Base-by-base conservation (phyloP, 2,329 filamentous ascomycete genomes). In the Xylariaceae sp. region DNA sequence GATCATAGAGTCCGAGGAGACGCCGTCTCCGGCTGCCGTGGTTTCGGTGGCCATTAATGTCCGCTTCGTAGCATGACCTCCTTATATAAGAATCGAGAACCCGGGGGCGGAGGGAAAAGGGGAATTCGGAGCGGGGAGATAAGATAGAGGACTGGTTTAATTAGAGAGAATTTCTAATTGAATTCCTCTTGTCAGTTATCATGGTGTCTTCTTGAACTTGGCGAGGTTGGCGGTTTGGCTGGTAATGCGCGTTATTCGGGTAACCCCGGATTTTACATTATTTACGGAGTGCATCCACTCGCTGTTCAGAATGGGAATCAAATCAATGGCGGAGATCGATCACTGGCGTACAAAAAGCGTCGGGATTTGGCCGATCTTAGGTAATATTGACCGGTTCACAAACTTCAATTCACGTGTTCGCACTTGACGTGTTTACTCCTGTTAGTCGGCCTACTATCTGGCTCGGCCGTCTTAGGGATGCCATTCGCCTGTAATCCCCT, bases 1-100 rank as follows among this genome's bases (percentile, higher is more conserved):
- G 45, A 67, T 65, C 10, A 46, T 49, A 21, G 61, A 61, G 50
- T 67, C 65, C 9, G 57, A 47, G 18, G 42, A 30, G 7, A 39
- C 18, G 16, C 29, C 22, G 21, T 39, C 37, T 2, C 26, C 36
- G 6, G 41, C 43, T 41, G 50, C 47, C 42, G 51, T 36, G 30
- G 26, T 37, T 12, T 44, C 40, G 10, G 34, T 16, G 37, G 54
- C 19, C 10, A 44, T 51, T 41, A 12, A 10, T 34, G 13, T 34
- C 9, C 13, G 6, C 32, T 34, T 34, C 13, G 6, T 13, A 10
- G 32, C 32, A 34, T 5, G 10, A 30, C 7, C 12, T 16, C 12
- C 19, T 22, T 19, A 7, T 19, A 13, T 19, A 12, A 42, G 39
- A 21, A 12, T 19, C 16, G 8, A 21, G 18, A 41, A 41, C 12